Evolutionary conservation across 176 grass and related monocot species (phyloP).

Genomic region (Avena sativa): DNA sequence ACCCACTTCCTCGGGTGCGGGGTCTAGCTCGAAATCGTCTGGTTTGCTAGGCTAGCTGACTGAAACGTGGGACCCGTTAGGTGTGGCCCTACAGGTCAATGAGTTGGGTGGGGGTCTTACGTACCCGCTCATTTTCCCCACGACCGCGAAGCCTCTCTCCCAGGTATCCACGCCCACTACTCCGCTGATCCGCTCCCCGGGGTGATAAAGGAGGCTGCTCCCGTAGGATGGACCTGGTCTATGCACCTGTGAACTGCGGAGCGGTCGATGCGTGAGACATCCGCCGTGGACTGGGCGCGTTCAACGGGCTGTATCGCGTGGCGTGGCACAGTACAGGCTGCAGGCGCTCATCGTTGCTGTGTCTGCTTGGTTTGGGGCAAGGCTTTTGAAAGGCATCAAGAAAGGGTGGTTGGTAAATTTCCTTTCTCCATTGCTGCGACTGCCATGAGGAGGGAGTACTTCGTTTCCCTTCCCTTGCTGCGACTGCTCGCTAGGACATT

Average conservation of each 20-base stretch:
- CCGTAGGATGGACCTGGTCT: not conserved
- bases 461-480: not conserved
- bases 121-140: not conserved
- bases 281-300: not conserved
- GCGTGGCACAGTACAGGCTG: not conserved
- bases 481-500: not conserved
- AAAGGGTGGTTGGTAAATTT: slow-evolving; percentile 27
- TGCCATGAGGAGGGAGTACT: not conserved
- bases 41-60: not conserved
- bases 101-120: not conserved
- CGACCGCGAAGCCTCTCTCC: slow-evolving; percentile 23
- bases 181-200: not conserved
- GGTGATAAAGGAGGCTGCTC: not conserved
- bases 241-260: fast-evolving
- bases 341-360: not conserved
- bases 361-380: not conserved
- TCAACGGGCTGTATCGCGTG: not conserved
- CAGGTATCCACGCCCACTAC: slow-evolving; percentile 23
- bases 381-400: not conserved
- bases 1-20: slow-evolving; percentile 19
- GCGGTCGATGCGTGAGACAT: not conserved
- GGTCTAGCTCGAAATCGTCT: not conserved
- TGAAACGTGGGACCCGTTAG: fast-evolving
- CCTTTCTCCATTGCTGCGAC: slow-evolving; percentile 13
- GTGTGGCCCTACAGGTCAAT: not conserved